Percentiles rank a stretch among this genome's conserved stretches.
These are phyloP conservation scores for Leucocoprinus sp. DNA, from an alignment of 768 basidiomycete genomes.

Conservation along the genomic window DNA sequence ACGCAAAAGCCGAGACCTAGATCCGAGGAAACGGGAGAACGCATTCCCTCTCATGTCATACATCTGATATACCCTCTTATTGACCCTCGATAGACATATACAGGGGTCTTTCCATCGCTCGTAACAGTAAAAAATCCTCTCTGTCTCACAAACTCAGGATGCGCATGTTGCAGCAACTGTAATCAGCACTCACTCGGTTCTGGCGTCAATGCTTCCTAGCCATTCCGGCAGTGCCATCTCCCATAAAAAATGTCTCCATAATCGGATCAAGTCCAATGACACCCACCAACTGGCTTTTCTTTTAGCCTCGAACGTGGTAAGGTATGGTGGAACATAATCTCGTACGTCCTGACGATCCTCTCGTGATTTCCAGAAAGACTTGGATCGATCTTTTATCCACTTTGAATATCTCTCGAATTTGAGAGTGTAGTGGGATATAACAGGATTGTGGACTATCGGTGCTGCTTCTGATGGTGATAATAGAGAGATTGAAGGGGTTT, in stretches of 20 bases:
- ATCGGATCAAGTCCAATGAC: background rate
- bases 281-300: background rate
- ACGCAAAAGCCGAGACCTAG: too few species aligned
- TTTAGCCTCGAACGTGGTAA: slow-evolving; percentile 4
- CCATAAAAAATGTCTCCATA: slow-evolving; percentile 5
- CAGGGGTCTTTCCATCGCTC: slow-evolving; percentile 6
- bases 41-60: background rate
- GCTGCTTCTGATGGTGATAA: background rate
- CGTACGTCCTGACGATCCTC: background rate
- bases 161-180: background rate
- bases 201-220: background rate
- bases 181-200: background rate
- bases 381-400: slow-evolving; percentile 2
- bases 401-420: slow-evolving; percentile 6
- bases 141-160: background rate
- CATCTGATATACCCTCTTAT: background rate
- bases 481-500: too few species aligned
- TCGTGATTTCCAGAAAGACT: background rate
- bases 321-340: slow-evolving; percentile 2
- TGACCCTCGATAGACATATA: slow-evolving; percentile 3
- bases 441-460: background rate
- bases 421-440: background rate
- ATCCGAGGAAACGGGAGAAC: too few species aligned
- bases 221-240: slow-evolving; percentile 1
- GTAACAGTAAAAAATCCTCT: slow-evolving; percentile 8